phyloP scores from a whole-genome alignment of 257 asterid species.

The Solanum gracilifrons region DNA sequence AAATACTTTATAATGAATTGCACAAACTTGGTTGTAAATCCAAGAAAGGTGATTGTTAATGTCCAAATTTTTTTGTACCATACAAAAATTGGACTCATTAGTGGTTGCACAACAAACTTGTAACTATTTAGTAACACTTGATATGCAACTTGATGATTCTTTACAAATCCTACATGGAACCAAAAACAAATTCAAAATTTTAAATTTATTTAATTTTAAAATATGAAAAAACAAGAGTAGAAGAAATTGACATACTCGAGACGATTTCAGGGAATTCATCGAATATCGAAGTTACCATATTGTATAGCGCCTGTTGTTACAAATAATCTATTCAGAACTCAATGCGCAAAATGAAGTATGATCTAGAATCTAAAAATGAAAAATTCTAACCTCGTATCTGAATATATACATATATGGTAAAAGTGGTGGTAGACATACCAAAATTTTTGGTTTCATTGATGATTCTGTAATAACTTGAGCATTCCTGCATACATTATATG shows the following conservation, averaged over 20 bases:
- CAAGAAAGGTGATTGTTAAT: constrained; percentile 18
- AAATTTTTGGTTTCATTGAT: constrained; percentile 53
- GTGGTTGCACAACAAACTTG: constrained; percentile 25
- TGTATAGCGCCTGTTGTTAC: constrained; percentile 30
- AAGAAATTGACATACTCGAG: constrained; percentile 30
- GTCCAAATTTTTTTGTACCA: constrained; percentile 48
- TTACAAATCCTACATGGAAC: constrained; percentile 48
- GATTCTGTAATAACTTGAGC: constrained; percentile 52
- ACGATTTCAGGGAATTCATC: constrained; percentile 55
- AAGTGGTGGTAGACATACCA: constrained; percentile 29
- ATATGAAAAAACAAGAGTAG: background rate
- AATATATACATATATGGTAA: background rate
- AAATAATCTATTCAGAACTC: background rate
- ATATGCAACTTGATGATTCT: constrained; percentile 14
- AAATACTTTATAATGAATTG: constrained; percentile 25
- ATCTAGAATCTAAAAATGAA: too few species aligned
- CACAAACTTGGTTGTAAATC: constrained; percentile 27
- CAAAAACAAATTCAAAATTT: background rate
- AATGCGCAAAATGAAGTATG: background rate
- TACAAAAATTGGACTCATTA: constrained; percentile 38
- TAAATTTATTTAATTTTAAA: background rate
- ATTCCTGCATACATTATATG: constrained; percentile 31
- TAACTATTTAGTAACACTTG: constrained; percentile 32
- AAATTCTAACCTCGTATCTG: too few species aligned
- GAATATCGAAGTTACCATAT: constrained; percentile 34